Conservation (phyloP, 2,329 filamentous ascomycete species). For the Albophoma yamanashiensis region DNA sequence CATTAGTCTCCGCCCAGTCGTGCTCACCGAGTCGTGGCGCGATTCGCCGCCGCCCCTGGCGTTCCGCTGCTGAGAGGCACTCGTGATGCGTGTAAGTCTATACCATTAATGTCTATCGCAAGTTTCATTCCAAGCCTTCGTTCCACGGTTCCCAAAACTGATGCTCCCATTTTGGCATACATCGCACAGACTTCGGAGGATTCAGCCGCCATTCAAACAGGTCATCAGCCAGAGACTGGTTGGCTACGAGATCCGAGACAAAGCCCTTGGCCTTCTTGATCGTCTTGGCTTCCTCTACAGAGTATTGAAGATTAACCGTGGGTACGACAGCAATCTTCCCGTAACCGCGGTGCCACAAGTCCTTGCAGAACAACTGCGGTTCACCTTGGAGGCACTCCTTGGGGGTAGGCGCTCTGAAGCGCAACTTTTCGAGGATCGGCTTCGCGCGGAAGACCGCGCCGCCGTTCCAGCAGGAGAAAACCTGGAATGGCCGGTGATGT, state of each 20-base stretch:
- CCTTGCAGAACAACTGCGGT: constrained; percentile 45
- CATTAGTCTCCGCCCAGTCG: no score
- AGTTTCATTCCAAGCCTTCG: constrained; percentile 2
- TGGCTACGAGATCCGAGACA: constrained; percentile 21
- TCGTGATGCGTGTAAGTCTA: no score
- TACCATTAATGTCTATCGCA: no score
- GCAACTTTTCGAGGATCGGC: constrained; percentile 32
- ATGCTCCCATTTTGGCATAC: constrained; percentile 29
- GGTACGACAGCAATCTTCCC: constrained; percentile 46
- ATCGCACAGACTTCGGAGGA: constrained; percentile 36
- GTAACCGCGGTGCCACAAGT: constrained; percentile 39
- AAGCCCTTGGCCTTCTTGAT: constrained; percentile 43
- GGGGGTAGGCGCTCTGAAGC: constrained; percentile 27
- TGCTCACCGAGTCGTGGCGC: no score
- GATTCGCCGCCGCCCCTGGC: no score
- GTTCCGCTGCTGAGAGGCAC: no score
- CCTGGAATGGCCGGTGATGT: constrained; percentile 39
- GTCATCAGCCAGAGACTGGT: constrained; percentile 15
- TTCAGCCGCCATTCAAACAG: constrained; percentile 30
- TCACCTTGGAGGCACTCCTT: constrained; percentile 44
- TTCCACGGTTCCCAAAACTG: constrained; percentile 31
- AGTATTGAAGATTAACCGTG: constrained; percentile 44
- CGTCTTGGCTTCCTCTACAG: constrained; percentile 27
- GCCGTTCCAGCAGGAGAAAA: constrained; percentile 53
- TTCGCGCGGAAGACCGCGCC: constrained; percentile 35